These are phyloP conservation scores for Xylaria intraflava DNA, from an alignment of 495 filamentous ascomycete species.

Conservation along the genomic window DNA sequence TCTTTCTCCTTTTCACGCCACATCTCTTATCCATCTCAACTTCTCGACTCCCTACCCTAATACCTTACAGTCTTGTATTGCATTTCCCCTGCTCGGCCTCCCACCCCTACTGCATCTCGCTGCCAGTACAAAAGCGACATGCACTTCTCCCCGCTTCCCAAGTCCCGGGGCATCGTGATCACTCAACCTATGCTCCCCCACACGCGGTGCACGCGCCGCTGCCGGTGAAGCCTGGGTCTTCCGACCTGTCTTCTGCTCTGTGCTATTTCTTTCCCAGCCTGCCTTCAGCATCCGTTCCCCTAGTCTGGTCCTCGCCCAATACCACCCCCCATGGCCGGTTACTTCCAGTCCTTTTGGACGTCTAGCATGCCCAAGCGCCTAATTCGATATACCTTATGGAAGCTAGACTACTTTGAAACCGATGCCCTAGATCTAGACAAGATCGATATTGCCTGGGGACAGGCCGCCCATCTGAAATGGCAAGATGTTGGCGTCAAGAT, in stretches of 20 bases:
- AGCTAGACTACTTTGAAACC: slow-evolving; percentile 74
- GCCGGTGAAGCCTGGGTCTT: slow-evolving; percentile 17
- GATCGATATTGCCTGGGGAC: slow-evolving; percentile 69
- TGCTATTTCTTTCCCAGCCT: background rate
- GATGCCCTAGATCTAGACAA: slow-evolving; percentile 73
- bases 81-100: background rate
- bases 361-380: slow-evolving; percentile 75
- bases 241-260: background rate
- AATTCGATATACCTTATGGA: slow-evolving; percentile 71
- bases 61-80: background rate
- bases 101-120: slow-evolving; percentile 14
- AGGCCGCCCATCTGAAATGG: slow-evolving; percentile 70
- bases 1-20: too few relatives aligned
- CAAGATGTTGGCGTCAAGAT: slow-evolving; percentile 70
- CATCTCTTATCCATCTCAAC: background rate
- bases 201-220: slow-evolving; percentile 21
- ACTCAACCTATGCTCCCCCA: slow-evolving; percentile 15
- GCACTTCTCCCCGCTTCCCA: slow-evolving; percentile 26
- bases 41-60: background rate
- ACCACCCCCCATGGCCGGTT: slow-evolving; percentile 42
- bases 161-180: slow-evolving; percentile 28
- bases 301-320: background rate
- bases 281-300: background rate
- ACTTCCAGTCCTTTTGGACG: slow-evolving; percentile 57
- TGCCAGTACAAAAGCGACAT: slow-evolving; percentile 24